Conservation (phyloP, 345 rosid genomes). For the Anacardium occidentale region DNA sequence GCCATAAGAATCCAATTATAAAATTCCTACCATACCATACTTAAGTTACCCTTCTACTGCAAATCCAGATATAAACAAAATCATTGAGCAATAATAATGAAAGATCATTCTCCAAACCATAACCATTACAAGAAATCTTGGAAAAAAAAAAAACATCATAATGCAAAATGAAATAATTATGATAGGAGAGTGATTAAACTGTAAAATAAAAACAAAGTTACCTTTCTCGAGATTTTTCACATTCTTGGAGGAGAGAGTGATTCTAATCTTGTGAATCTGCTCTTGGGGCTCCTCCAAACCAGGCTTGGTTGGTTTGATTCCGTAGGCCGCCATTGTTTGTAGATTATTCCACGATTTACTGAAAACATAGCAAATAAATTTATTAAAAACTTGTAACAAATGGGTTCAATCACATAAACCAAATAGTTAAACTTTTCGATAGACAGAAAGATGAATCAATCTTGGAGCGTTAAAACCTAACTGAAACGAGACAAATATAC, state of each 20-base stretch:
- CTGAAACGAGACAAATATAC: not conserved
- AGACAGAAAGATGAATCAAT: not conserved
- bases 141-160: not conserved
- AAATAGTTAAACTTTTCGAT: not conserved
- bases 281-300: slow-evolving; percentile 66
- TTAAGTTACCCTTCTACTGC: not conserved
- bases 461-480: not conserved
- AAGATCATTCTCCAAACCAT: not conserved
- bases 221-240: slow-evolving; percentile 81
- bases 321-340: slow-evolving; percentile 36
- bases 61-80: not conserved
- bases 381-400: not conserved
- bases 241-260: slow-evolving; percentile 72
- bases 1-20: not conserved
- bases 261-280: slow-evolving; percentile 71
- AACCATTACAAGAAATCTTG: too few species aligned
- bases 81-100: not conserved
- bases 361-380: not conserved
- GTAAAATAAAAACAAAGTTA: slow-evolving; percentile 4
- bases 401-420: not conserved
- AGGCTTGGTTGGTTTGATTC: slow-evolving; percentile 47
- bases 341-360: not conserved
- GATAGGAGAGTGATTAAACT: not conserved
- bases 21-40: too few species aligned
- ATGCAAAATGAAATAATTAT: not conserved